Conservation (phyloP, 768 basidiomycete species). For the Lentinula aciculospora region DNA sequence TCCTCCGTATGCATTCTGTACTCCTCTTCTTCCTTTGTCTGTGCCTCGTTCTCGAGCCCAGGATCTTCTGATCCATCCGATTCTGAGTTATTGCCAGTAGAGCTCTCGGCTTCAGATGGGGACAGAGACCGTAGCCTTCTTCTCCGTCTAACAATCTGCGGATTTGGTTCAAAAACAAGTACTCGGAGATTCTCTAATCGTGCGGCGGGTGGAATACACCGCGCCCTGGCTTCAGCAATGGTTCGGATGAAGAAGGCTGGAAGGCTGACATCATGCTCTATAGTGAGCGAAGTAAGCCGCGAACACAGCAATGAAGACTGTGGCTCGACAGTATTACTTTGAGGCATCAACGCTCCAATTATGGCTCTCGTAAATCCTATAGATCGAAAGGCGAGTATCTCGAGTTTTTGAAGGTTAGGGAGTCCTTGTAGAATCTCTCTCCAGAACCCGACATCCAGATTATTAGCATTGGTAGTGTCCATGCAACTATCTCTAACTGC, state of each 20-base stretch:
- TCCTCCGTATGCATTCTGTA: constrained; percentile 1
- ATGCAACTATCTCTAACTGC: constrained; percentile 3
- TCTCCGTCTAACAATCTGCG: background rate
- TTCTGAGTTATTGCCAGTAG: background rate
- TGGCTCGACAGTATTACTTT: background rate
- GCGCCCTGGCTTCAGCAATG: background rate
- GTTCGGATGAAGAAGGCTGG: constrained; percentile 1
- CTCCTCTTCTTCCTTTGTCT: constrained; percentile 1
- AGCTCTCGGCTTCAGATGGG: background rate
- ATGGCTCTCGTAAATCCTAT: background rate
- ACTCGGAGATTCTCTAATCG: background rate
- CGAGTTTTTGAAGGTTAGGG: background rate
- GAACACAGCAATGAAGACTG: background rate
- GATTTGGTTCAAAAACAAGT: constrained; percentile 2
- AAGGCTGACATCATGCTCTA: constrained; percentile 6
- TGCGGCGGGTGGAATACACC: background rate
- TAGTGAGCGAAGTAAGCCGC: background rate
- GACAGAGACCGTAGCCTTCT: background rate
- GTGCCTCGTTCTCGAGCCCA: background rate
- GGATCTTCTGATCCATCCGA: background rate
- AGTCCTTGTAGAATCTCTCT: background rate
- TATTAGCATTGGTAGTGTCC: background rate
- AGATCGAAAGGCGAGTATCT: constrained; percentile 4
- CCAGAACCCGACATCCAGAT: constrained; percentile 1
- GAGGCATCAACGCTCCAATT: constrained; percentile 2